These are phyloP conservation scores for Flaveria ramosissima DNA, from an alignment of 129 eudicot species.

Conservation along the genomic window DNA sequence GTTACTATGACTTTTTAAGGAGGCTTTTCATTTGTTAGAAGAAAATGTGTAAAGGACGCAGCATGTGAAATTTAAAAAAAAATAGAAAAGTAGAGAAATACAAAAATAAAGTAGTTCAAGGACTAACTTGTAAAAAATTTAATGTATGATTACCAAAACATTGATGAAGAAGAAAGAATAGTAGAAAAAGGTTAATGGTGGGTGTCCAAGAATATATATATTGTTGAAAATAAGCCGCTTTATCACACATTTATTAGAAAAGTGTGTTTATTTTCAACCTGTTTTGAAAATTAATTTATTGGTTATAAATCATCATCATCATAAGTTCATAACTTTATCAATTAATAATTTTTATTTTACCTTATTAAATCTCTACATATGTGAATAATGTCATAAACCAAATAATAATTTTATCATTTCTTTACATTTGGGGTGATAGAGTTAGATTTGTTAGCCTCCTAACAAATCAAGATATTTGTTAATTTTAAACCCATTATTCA, in stretches of 20 bases:
- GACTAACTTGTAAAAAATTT: neutral
- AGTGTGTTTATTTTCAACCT: neutral
- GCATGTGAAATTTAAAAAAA: neutral
- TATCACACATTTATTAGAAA: neutral
- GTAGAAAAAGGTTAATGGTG: constrained; percentile 33
- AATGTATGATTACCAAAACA: constrained; percentile 20
- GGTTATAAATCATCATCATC: no score
- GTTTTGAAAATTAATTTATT: neutral
- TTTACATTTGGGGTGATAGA: neutral
- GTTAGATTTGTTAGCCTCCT: neutral
- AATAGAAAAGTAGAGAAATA: neutral
- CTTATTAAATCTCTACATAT: no score
- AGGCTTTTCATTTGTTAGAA: neutral
- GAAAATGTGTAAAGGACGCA: neutral
- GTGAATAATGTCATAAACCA: no score
- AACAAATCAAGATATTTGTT: no score
- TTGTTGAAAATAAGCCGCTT: neutral
- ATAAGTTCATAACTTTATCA: no score
- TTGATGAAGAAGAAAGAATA: constrained; percentile 30
- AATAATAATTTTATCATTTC: no score
- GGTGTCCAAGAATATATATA: constrained; percentile 35
- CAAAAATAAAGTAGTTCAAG: neutral
- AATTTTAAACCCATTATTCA: no score
- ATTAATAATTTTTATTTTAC: no score
- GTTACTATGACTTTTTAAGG: neutral